Evolutionary conservation across 495 filamentous ascomycete species (phyloP).

Genomic region (Xylaria longipes): DNA sequence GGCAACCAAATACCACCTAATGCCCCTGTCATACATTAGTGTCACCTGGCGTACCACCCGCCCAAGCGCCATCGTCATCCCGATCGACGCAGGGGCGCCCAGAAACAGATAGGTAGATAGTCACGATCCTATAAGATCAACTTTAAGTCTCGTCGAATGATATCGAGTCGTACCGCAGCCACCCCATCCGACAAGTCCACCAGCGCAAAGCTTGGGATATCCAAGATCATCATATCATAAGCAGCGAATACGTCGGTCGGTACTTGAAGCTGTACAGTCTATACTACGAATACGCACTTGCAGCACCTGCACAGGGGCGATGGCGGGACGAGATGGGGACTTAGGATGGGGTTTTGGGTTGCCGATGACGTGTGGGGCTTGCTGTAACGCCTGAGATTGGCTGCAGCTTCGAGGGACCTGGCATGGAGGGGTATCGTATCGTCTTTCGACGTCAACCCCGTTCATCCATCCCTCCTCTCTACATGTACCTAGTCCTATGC

Average conservation of each 20-base stretch:
- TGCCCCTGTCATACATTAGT: conserved; percentile 15
- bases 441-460: conserved; percentile 15
- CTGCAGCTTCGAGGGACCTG: neutral
- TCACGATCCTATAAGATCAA: neutral
- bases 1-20: neutral
- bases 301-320: neutral
- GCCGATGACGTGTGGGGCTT: conserved; percentile 38
- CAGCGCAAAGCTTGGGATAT: neutral
- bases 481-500: neutral
- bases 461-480: neutral
- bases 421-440: conserved; percentile 19
- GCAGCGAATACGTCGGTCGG: neutral
- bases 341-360: neutral
- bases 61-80: neutral
- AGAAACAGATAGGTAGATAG: neutral
- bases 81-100: conserved; percentile 7
- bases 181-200: neutral
- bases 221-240: neutral
- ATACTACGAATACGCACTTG: conserved; percentile 4
- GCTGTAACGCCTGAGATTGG: neutral
- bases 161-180: neutral
- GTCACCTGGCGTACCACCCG: conserved; percentile 2
- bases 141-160: neutral
- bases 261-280: neutral
- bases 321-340: neutral